These are phyloP conservation scores for Saccharomycopsis oosterbeekiorum DNA, from an alignment of 805 yeast species.

Conservation along the genomic window DNA sequence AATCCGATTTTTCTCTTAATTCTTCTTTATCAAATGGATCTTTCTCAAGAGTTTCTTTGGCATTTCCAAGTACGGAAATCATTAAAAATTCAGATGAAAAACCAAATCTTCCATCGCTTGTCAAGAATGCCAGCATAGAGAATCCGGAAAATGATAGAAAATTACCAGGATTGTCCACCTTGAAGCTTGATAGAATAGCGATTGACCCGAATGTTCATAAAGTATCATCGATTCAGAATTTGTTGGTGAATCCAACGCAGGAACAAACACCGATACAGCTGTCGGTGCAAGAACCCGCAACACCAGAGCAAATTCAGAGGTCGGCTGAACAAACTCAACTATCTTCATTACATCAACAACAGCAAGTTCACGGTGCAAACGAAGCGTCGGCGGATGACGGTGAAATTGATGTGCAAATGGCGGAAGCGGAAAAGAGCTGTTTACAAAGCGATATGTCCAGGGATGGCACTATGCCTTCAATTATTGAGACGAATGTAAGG, in stretches of 20 bases:
- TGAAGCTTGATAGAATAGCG: not conserved
- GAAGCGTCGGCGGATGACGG: no score
- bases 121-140: not conserved
- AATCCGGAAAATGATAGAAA: not conserved
- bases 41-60: slow-evolving; percentile 1
- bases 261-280: not conserved
- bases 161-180: not conserved
- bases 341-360: not conserved
- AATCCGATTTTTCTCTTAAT: slow-evolving; percentile 9
- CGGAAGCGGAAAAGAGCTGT: no score
- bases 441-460: no score
- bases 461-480: not conserved
- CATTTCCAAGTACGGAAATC: slow-evolving; percentile 1
- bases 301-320: no score
- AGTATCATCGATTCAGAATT: not conserved
- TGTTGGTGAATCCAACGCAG: not conserved
- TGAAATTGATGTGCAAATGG: no score
- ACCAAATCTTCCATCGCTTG: not conserved
- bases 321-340: no score
- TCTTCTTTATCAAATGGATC: slow-evolving; percentile 7
- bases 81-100: not conserved
- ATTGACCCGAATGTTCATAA: not conserved
- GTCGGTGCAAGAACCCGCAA: no score
- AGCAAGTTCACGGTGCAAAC: no score
- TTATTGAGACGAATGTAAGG: not conserved